These are phyloP conservation scores for Cercophora sp. DNA, from an alignment of 495 filamentous ascomycete species.

Conservation along the genomic window DNA sequence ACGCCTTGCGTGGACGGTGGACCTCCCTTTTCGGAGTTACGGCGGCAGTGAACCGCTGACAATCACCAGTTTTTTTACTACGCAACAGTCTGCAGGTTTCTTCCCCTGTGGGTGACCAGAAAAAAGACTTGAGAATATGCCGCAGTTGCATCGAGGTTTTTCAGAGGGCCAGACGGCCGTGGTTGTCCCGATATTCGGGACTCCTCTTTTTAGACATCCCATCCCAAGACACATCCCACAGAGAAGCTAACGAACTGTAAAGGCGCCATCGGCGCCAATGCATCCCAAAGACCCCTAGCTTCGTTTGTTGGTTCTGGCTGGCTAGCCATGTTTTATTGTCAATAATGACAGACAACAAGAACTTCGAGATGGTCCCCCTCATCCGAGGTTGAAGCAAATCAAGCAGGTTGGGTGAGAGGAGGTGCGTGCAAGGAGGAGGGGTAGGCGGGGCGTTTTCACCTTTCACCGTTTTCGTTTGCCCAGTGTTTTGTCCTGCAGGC, in stretches of 20 bases:
- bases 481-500: too few species aligned
- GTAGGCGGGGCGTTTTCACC: too few species aligned
- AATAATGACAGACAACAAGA: too few species aligned
- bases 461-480: too few species aligned
- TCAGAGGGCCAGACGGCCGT: too few species aligned
- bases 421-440: too few species aligned
- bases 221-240: neutral
- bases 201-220: neutral
- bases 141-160: neutral
- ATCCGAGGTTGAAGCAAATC: too few species aligned
- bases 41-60: neutral
- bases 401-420: too few species aligned
- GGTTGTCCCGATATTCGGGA: neutral
- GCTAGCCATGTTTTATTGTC: too few species aligned
- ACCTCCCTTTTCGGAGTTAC: neutral
- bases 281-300: neutral
- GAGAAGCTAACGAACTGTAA: neutral
- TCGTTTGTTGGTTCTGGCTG: too few species aligned
- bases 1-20: neutral
- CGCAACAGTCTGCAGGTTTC: neutral
- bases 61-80: neutral
- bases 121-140: neutral
- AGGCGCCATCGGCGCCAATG: slow-evolving; percentile 5
- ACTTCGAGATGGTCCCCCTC: too few species aligned
- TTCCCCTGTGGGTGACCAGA: neutral